Evolutionary conservation across 495 filamentous ascomycete species (phyloP).

Genomic region (Podospora anserina): DNA sequence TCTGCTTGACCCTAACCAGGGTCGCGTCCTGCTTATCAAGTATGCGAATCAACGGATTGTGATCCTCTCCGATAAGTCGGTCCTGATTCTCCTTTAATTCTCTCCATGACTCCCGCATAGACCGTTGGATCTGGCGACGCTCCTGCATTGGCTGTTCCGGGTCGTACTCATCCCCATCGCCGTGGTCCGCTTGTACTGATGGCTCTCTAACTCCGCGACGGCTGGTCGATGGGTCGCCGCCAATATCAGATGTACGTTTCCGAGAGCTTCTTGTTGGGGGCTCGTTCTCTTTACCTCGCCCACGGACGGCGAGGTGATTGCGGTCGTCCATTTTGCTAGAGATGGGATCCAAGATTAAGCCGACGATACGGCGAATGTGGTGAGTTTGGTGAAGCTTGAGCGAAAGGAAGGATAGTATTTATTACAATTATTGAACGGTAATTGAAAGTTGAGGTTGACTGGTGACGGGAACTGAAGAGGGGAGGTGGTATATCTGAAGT

Average conservation of each 20-base stretch:
- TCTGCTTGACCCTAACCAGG: slow-evolving; percentile 75
- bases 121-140: slow-evolving; percentile 65
- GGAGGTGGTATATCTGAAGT: not conserved
- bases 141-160: slow-evolving; percentile 84
- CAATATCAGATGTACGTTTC: slow-evolving; percentile 51
- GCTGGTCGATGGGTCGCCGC: slow-evolving; percentile 34
- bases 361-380: too few species aligned
- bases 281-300: not conserved
- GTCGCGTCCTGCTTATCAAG: slow-evolving; percentile 62
- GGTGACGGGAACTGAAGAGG: too few species aligned
- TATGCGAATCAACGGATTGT: slow-evolving; percentile 41
- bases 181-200: slow-evolving; percentile 18
- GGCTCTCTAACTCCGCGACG: slow-evolving; percentile 41
- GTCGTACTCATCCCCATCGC: slow-evolving; percentile 61
- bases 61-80: slow-evolving; percentile 60
- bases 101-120: slow-evolving; percentile 62
- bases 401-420: too few species aligned
- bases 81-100: slow-evolving; percentile 69
- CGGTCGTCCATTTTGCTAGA: slow-evolving; percentile 18
- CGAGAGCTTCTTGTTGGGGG: not conserved
- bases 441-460: not conserved
- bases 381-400: too few species aligned
- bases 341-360: not conserved
- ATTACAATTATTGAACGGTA: too few species aligned
- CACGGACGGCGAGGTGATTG: slow-evolving; percentile 23